Evolutionary conservation across 257 asterid species (phyloP).

Genomic region (Capsicum baccatum): DNA sequence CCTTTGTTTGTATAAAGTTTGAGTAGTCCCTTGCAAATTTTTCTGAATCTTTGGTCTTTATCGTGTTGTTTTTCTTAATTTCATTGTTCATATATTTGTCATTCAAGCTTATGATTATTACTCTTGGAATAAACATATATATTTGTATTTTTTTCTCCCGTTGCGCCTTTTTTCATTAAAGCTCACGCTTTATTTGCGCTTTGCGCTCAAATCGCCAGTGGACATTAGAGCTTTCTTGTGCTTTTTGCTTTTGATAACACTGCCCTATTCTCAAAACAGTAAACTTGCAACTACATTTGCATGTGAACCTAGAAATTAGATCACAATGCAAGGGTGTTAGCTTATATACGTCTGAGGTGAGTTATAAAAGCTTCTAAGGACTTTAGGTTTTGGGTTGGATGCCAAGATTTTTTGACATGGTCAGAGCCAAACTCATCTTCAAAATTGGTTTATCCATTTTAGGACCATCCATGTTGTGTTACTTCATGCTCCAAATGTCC

Average conservation of each 20-base stretch:
- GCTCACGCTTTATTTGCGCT: not conserved
- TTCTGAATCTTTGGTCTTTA: not conserved
- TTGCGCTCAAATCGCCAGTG: not conserved
- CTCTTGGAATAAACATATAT: too few species aligned
- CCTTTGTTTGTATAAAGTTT: not conserved
- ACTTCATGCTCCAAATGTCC: conserved; percentile 14
- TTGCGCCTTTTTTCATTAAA: not conserved
- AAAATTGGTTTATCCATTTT: not conserved
- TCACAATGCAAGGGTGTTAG: not conserved
- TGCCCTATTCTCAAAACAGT: not conserved
- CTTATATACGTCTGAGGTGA: not conserved
- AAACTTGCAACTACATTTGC: not conserved
- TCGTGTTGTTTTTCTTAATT: too few species aligned
- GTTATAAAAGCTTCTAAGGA: not conserved
- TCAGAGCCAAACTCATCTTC: not conserved
- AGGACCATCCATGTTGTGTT: conserved; percentile 5
- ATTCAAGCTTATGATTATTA: too few species aligned
- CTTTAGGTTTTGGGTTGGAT: conserved; percentile 18
- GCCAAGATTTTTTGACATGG: not conserved
- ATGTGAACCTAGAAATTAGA: not conserved
- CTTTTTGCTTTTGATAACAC: not conserved
- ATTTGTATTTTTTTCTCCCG: not conserved
- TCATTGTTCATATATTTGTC: too few species aligned
- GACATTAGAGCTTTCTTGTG: not conserved
- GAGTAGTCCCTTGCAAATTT: conserved; percentile 14